Percentiles rank a stretch among this genome's conserved stretches.
These are phyloP conservation scores for Sutorius eximius DNA, from an alignment of 1,284 basidiomycete species.

Conservation along the genomic window DNA sequence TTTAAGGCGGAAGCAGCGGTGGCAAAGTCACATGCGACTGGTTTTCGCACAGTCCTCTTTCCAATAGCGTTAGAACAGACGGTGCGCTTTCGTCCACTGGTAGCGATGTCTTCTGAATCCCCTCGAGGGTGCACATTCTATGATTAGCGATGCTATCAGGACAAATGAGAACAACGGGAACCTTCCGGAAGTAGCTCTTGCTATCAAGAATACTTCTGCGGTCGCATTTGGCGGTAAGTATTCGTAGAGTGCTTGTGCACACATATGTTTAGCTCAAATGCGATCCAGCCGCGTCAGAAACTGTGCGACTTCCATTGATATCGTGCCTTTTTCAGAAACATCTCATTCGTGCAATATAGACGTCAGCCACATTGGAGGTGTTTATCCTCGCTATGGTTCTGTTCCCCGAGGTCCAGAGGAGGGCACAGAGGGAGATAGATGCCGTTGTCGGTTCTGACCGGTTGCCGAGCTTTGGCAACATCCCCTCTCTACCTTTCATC, in stretches of 20 bases:
- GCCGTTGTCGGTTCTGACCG: constrained; percentile 37
- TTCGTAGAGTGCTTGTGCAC: too few relatives aligned
- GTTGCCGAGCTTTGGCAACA: constrained; percentile 42
- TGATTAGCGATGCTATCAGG: constrained; percentile 24
- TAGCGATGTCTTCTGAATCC: background rate
- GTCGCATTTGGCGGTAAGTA: constrained; percentile 28
- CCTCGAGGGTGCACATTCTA: constrained; percentile 8
- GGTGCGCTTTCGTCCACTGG: constrained; percentile 6
- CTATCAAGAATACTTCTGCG: constrained; percentile 22
- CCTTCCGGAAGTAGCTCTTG: constrained; percentile 20
- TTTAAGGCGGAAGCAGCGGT: constrained; percentile 23
- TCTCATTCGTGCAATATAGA: constrained; percentile 33
- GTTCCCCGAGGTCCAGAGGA: constrained; percentile 44
- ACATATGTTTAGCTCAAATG: constrained; percentile 1
- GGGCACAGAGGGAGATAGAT: constrained; percentile 47
- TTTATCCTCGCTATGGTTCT: constrained; percentile 54
- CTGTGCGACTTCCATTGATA: constrained; percentile 13
- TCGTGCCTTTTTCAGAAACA: background rate
- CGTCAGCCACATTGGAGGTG: constrained; percentile 43
- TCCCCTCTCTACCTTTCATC: constrained; percentile 44
- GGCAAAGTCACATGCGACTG: constrained; percentile 18
- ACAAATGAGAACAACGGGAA: constrained; percentile 22
- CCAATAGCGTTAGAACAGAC: constrained; percentile 24
- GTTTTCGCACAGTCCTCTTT: constrained; percentile 25
- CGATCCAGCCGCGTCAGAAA: constrained; percentile 26